Evolutionary conservation across 352 stramenopile species (phyloP), one percentile per base, ranked within the genome.

Genomic region (Phytophthora melonis): DNA sequence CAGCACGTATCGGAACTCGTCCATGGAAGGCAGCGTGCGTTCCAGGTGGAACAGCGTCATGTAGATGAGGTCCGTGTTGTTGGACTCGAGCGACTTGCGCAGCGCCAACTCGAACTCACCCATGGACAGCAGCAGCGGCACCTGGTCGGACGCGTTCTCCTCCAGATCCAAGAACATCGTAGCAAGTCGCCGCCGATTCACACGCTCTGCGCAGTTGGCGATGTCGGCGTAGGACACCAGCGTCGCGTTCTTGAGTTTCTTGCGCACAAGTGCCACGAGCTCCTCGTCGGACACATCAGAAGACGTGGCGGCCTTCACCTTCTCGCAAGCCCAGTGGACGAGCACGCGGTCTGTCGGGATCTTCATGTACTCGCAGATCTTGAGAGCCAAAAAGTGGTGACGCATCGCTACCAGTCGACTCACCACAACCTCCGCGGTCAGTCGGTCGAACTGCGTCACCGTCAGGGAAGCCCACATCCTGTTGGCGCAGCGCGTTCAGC

Each of bases 151-250:
- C n/a, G 92, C 89, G 47, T 96, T 95, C 56, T 90, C 80, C 66
- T 96, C 89, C n/a, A 93, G 57, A 62, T 97, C 90, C 34, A 98
- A 67, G 49, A 98, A 92, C 88, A 98, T 93, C 3, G 92, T 98
- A 10, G 93, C 93, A 9, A 98, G 82, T 3, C 90, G 83, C 30
- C 91, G 85, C 19, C 92, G 88, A 43, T 94, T 95, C 41, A 88
- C 85, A 23, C 82, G 86, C 75, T 95, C 88, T 2, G 90, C 92
- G 64, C 87, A 94, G 72, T 82, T 93, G 25, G 88, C 88, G 70
- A 95, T 95, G 58, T 94, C 90, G 7, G 88, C 88, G 69, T 94
- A 95, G 34, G 87, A 93, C 11, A 94, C 87, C 7, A 94, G 75
- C 14, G 86, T 94, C 27, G 89, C 89, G 25, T 89, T 84, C 77